Evolutionary conservation across 371 early-diverging fungal species (phyloP).

Genomic region (Mucor racemosus): DNA sequence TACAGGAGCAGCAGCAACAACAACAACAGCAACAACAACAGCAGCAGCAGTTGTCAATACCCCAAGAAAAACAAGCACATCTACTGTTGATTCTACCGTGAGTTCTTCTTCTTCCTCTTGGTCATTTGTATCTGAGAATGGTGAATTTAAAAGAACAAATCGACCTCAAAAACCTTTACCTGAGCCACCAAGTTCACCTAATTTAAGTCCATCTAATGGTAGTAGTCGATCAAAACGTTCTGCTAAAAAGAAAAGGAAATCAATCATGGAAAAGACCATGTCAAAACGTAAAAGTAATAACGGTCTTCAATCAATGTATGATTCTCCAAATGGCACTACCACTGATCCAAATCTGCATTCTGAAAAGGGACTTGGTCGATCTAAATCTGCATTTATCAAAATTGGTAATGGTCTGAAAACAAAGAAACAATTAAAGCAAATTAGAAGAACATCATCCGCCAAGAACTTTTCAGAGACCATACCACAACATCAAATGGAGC

Average conservation of each 20-base stretch:
- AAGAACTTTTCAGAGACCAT: constrained; percentile 8
- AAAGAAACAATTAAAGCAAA: constrained; percentile 25
- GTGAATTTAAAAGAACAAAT: constrained; percentile 3
- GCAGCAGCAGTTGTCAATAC: not conserved
- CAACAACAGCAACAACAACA: constrained; percentile 4
- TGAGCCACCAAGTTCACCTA: constrained; percentile 23
- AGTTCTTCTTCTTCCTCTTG: constrained; percentile 33
- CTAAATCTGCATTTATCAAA: constrained; percentile 37
- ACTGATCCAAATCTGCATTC: not conserved
- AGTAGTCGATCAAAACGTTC: constrained; percentile 5
- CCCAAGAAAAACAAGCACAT: constrained; percentile 36
- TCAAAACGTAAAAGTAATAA: constrained; percentile 37
- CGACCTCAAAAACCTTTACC: constrained; percentile 33
- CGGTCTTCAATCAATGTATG: constrained; percentile 1
- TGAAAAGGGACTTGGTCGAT: constrained; percentile 13
- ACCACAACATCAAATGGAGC: no score
- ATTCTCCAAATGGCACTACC: not conserved
- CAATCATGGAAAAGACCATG: constrained; percentile 46
- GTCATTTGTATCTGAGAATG: constrained; percentile 32
- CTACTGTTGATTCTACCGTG: constrained; percentile 25
- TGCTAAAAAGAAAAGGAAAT: constrained; percentile 42
- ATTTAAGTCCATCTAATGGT: not conserved
- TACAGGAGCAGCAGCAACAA: not conserved
- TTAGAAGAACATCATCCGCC: constrained; percentile 28
- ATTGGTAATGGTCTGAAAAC: constrained; percentile 37